A percentile compares a stretch with the other conserved stretches of the same genome.
phyloP scores from a whole-genome alignment of 805 yeast genomes.

The Blastobotrys peoriensis region DNA sequence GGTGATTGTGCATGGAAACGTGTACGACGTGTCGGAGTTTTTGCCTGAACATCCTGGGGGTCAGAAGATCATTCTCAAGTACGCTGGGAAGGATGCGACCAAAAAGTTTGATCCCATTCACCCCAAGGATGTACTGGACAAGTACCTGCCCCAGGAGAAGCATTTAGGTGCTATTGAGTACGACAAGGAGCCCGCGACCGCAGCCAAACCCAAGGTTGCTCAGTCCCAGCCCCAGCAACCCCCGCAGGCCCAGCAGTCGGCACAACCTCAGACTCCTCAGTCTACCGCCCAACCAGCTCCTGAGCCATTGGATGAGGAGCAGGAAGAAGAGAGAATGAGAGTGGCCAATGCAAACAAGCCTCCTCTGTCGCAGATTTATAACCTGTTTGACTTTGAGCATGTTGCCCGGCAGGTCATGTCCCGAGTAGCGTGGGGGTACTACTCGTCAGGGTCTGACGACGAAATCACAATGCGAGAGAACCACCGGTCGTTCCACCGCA shows the following conservation, averaged over 20 bases:
- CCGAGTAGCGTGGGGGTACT: constrained; percentile 85
- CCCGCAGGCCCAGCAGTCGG: no score
- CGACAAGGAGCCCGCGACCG: constrained; percentile 10
- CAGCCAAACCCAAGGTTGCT: background rate
- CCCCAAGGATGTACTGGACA: constrained; percentile 76
- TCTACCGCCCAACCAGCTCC: background rate
- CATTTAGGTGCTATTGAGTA: constrained; percentile 50
- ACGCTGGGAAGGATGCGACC: constrained; percentile 72
- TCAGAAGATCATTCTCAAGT: constrained; percentile 46
- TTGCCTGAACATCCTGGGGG: constrained; percentile 60
- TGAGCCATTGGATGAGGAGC: constrained; percentile 25
- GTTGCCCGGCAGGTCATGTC: constrained; percentile 76
- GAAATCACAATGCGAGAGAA: constrained; percentile 87
- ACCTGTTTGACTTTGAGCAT: constrained; percentile 79
- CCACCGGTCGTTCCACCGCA: constrained; percentile 80
- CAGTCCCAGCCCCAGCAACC: constrained; percentile 1
- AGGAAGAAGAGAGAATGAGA: constrained; percentile 36
- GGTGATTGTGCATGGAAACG: constrained; percentile 77
- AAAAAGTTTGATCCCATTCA: constrained; percentile 84
- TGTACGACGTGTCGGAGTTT: constrained; percentile 68
- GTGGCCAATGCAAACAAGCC: constrained; percentile 52
- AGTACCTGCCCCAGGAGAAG: constrained; percentile 51
- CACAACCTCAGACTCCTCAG: background rate
- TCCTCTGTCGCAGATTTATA: constrained; percentile 60
- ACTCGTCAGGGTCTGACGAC: constrained; percentile 88